Evolutionary conservation across 139 green algal species (phyloP), one percentile per base, ranked within the genome.

Genomic region (Chlamydomonas schloesseri): DNA sequence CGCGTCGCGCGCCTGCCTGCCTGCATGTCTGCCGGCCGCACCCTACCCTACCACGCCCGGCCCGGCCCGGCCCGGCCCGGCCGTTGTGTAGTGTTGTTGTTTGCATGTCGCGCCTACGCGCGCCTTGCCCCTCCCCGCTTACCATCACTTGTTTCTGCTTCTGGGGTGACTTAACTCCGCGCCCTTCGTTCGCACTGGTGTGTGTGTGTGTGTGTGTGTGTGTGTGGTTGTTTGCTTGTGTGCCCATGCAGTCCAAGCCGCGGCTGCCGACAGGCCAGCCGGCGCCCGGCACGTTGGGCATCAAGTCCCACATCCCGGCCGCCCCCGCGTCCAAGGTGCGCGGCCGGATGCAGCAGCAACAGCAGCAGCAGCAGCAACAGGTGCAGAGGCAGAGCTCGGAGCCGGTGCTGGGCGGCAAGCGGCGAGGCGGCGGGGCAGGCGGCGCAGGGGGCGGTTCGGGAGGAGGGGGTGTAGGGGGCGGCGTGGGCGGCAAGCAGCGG

Each of bases 221-320:
- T n/a, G n/a, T n/a, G n/a, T n/a, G n/a, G n/a, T n/a, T n/a, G n/a
- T n/a, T n/a, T n/a, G n/a, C n/a, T n/a, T n/a, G n/a, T n/a, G n/a
- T 50, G 42, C 42, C 0, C 5, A 29, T 47, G n/a, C 73, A 68
- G 73, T 3, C 36, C 36, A 75, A 74, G 64, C 10, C 64, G 23
- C 64, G 78, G 6, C 20, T 74, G n/a, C 78, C 78, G 42, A 0
- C 29, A 28, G 31, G 29, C 64, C 33, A 47, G 28, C 26, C 23
- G 64, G 5, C n/a, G 29, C 46, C 42, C 33, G 18, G n/a, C 24
- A 50, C 42, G 3, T 47, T 65, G 2, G 79, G 47, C 79, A 77
- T 77, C 79, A 76, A 76, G 24, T 17, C 67, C 0, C 79, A 85
- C 79, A 85, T 85, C 79, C 79, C 79, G n/a, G 79, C 79, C 0